Conservation (phyloP, 768 basidiomycete genomes). For the Brasilioporus rufonigricans region DNA sequence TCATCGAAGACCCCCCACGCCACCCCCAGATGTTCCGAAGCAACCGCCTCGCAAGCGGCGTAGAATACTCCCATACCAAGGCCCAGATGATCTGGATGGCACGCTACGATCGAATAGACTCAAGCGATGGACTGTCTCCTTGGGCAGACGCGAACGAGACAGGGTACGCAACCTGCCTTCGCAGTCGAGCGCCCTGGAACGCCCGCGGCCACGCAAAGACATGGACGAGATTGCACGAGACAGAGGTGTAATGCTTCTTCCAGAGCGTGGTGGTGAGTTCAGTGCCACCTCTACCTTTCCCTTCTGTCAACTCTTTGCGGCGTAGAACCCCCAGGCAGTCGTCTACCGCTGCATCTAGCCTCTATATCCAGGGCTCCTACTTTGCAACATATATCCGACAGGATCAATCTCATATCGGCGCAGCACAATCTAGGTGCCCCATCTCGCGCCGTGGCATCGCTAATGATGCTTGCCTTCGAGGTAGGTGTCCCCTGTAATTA, state of each 20-base stretch:
- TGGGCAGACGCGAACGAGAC: conserved; percentile 75
- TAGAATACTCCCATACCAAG: conserved; percentile 69
- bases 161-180: conserved; percentile 53
- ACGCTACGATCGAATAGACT: conserved; percentile 61
- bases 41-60: conserved; percentile 66
- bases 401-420: conserved; percentile 77
- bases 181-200: conserved; percentile 44
- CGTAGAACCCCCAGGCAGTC: conserved; percentile 67
- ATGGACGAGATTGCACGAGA: conserved; percentile 71
- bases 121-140: conserved; percentile 70
- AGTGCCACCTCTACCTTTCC: not conserved
- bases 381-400: conserved; percentile 72
- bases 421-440: conserved; percentile 69
- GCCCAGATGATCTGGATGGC: conserved; percentile 54
- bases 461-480: conserved; percentile 79
- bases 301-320: not conserved
- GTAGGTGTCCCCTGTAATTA: conserved; percentile 35
- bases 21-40: conserved; percentile 60
- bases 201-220: conserved; percentile 44
- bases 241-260: conserved; percentile 60
- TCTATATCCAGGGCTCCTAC: conserved; percentile 71
- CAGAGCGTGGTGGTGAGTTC: conserved; percentile 60
- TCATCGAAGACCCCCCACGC: conserved; percentile 64
- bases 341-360: conserved; percentile 69
- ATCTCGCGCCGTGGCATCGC: conserved; percentile 57